phyloP scores from a whole-genome alignment of 306 rosid species.

The Citrullus colocynthis region DNA sequence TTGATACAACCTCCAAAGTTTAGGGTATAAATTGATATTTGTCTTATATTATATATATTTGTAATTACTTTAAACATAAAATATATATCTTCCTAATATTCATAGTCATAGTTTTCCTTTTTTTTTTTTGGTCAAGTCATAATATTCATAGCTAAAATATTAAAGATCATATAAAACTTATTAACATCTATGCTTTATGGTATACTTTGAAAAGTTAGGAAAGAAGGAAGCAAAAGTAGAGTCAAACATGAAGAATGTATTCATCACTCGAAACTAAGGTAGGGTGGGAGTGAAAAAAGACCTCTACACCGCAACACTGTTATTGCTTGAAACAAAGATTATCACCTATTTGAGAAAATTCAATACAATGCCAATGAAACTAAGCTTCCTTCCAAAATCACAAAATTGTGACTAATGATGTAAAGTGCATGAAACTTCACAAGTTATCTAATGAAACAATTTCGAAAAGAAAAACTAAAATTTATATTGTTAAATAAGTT shows the following conservation, averaged over 20 bases:
- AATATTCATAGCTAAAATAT: too few species aligned
- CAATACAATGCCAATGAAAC: background rate
- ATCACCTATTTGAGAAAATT: background rate
- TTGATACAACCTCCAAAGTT: too few species aligned
- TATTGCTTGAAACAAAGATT: background rate
- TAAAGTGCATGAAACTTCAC: background rate
- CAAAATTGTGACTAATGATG: background rate
- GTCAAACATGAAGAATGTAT: background rate
- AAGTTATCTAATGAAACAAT: background rate
- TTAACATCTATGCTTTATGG: background rate
- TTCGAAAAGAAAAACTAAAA: background rate
- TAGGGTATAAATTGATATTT: too few species aligned
- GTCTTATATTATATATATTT: too few species aligned
- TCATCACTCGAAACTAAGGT: background rate
- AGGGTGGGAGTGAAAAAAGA: background rate
- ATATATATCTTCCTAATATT: too few species aligned
- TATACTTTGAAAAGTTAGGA: background rate
- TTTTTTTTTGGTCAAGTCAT: too few species aligned
- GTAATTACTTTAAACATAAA: too few species aligned
- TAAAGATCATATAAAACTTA: background rate
- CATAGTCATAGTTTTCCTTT: too few species aligned
- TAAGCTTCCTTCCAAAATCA: background rate
- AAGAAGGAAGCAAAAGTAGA: background rate
- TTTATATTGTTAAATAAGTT: background rate
- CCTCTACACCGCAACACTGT: background rate